A percentile compares a stretch with the other conserved stretches of the same genome.
Conservation (phyloP, 2,329 filamentous ascomycete species). For the Cylindrodendrum hubeiense region DNA sequence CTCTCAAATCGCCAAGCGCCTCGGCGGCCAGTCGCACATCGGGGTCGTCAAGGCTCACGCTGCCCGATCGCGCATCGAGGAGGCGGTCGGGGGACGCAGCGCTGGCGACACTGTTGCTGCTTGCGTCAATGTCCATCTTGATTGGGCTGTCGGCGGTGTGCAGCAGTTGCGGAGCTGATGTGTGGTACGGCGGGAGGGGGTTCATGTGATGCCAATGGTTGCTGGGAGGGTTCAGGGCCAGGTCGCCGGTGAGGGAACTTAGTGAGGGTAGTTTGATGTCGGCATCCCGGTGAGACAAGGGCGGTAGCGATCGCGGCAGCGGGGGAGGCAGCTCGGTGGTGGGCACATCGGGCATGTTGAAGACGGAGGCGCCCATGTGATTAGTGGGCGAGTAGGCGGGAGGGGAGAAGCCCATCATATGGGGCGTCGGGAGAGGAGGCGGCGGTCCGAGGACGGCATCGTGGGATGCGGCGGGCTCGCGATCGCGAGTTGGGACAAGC, state of each 20-base stretch:
- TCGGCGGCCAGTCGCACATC: constrained; percentile 80
- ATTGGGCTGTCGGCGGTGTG: constrained; percentile 59
- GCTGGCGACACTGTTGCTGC: constrained; percentile 55
- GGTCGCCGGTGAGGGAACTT: constrained; percentile 50
- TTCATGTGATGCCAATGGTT: constrained; percentile 62
- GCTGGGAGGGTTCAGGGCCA: constrained; percentile 40
- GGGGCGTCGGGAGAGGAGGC: constrained; percentile 40
- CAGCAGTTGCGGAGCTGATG: constrained; percentile 35
- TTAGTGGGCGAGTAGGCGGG: constrained; percentile 39
- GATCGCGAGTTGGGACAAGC: constrained; percentile 48
- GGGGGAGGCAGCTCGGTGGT: constrained; percentile 41
- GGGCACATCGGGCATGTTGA: constrained; percentile 47
- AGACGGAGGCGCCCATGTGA: constrained; percentile 34
- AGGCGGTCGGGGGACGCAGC: constrained; percentile 61
- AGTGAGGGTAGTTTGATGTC: constrained; percentile 51
- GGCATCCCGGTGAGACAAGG: constrained; percentile 40
- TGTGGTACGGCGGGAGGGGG: constrained; percentile 59
- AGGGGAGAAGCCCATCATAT: constrained; percentile 41
- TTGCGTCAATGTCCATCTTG: constrained; percentile 62
- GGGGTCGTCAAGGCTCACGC: constrained; percentile 73
- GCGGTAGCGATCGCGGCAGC: constrained; percentile 35
- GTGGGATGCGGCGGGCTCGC: constrained; percentile 39
- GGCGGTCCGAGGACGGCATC: constrained; percentile 44
- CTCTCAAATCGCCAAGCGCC: constrained; percentile 79
- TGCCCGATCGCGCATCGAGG: constrained; percentile 59